Evolutionary conservation across 2,329 filamentous ascomycete genomes (phyloP).

Genomic region (Cladosporium sp.): DNA sequence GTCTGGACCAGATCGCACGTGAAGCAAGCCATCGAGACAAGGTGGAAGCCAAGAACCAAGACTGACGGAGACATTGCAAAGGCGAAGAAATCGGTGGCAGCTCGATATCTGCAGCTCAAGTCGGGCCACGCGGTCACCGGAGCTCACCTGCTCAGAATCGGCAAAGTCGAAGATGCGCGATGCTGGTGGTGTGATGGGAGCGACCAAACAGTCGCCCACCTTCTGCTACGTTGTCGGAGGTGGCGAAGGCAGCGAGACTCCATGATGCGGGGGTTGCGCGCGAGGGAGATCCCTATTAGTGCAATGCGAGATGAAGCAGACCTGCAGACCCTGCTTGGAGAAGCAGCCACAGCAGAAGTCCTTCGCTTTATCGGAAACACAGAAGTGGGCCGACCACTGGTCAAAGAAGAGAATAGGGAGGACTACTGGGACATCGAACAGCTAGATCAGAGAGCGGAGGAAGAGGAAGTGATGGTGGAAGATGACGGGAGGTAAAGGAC

Average conservation of each 20-base stretch:
- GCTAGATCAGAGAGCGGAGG: too few relatives aligned
- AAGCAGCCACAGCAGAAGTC: too few relatives aligned
- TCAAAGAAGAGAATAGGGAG: too few relatives aligned
- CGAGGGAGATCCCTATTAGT: not conserved
- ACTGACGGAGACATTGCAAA: conserved; percentile 5
- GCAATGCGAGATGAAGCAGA: not conserved
- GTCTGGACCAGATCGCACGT: too few relatives aligned
- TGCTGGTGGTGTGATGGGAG: conserved; percentile 6
- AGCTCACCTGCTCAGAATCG: conserved; percentile 2
- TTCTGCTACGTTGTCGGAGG: conserved; percentile 6
- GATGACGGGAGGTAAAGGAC: too few relatives aligned
- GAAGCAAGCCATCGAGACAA: not conserved
- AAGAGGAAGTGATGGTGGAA: too few relatives aligned
- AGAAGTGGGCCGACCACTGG: too few relatives aligned
- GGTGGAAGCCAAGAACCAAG: not conserved
- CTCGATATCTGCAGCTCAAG: conserved; percentile 2
- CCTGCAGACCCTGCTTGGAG: not conserved
- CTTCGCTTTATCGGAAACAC: too few relatives aligned
- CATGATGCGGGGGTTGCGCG: conserved; percentile 4
- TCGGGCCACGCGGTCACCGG: conserved; percentile 11
- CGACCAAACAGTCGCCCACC: conserved; percentile 8
- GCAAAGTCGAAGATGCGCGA: conserved; percentile 2
- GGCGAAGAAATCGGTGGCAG: conserved; percentile 5
- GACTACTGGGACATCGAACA: too few relatives aligned
- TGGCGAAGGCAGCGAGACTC: conserved; percentile 13